A percentile compares a stretch with the other conserved stretches of the same genome.
These are phyloP conservation scores for Gonapodya prolifera DNA, from an alignment of 192 early-diverging fungal species.

Conservation along the genomic window DNA sequence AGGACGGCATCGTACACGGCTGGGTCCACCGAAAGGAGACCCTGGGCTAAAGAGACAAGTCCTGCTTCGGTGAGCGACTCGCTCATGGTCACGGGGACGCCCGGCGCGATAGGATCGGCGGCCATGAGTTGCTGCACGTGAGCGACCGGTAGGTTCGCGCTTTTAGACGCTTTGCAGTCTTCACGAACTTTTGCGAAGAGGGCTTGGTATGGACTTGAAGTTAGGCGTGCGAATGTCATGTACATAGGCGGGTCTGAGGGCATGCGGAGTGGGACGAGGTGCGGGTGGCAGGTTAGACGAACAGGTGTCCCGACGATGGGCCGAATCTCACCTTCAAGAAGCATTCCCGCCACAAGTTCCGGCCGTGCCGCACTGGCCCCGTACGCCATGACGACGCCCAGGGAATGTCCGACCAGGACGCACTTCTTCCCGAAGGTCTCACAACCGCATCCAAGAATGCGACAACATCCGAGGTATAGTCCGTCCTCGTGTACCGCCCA, in stretches of 20 bases:
- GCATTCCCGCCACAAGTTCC: neutral
- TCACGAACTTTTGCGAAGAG: neutral
- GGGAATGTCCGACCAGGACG: neutral
- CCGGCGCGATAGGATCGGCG: neutral
- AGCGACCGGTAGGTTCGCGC: neutral
- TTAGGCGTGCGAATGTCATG: neutral
- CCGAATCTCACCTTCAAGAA: neutral
- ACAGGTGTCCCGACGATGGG: neutral
- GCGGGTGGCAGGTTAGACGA: too few species aligned
- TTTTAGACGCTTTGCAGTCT: neutral
- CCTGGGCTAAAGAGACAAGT: neutral
- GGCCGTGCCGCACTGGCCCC: neutral
- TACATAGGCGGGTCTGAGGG: conserved; percentile 2
- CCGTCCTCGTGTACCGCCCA: neutral
- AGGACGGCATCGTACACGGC: neutral
- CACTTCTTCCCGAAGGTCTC: neutral
- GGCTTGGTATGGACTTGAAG: neutral
- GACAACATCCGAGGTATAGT: neutral
- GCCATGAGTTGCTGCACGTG: neutral
- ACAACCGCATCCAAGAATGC: neutral
- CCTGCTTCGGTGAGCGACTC: neutral
- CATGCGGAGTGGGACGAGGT: neutral
- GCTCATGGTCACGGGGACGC: neutral
- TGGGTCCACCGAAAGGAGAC: neutral
- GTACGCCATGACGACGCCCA: neutral